Evolutionary conservation across 192 early-diverging fungal genomes (phyloP).

Genomic region (Linnemannia hyalina): DNA sequence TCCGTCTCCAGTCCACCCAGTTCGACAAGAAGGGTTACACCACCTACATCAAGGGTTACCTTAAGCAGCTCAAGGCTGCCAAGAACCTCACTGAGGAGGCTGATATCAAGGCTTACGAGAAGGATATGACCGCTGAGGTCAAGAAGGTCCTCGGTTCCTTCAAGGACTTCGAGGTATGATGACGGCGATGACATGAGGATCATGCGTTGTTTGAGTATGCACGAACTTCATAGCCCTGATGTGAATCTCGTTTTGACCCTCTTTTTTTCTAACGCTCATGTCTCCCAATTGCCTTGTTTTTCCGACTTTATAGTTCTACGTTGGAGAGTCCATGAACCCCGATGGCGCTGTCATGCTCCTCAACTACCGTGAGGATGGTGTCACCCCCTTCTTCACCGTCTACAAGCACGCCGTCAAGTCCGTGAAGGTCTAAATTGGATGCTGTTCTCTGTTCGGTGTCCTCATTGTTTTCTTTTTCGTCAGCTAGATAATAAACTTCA

Average conservation of each 20-base stretch:
- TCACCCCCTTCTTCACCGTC: conserved; percentile 92
- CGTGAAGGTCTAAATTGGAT: conserved; percentile 70
- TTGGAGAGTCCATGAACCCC: conserved; percentile 88
- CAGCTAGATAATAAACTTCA: conserved; percentile 13
- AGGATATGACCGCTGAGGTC: conserved; percentile 69
- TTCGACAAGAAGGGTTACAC: conserved; percentile 96
- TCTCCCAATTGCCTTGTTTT: neutral
- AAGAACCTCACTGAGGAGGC: conserved; percentile 71
- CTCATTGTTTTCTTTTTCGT: neutral
- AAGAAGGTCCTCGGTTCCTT: conserved; percentile 87
- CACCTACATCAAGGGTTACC: conserved; percentile 94
- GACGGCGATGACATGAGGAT: neutral
- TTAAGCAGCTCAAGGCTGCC: conserved; percentile 84
- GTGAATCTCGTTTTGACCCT: neutral
- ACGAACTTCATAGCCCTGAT: neutral
- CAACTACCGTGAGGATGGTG: conserved; percentile 96
- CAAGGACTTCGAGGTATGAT: conserved; percentile 65
- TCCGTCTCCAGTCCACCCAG: conserved; percentile 76
- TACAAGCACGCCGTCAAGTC: conserved; percentile 89
- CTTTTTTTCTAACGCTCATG: neutral
- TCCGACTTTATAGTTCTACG: conserved; percentile 85
- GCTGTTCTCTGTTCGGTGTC: neutral
- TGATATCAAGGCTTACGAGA: conserved; percentile 72
- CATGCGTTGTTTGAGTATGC: neutral
- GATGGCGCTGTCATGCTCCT: conserved; percentile 90